These are phyloP conservation scores for Neonectria sp. DNA, from an alignment of 2,329 filamentous ascomycete genomes.

Conservation along the genomic window DNA sequence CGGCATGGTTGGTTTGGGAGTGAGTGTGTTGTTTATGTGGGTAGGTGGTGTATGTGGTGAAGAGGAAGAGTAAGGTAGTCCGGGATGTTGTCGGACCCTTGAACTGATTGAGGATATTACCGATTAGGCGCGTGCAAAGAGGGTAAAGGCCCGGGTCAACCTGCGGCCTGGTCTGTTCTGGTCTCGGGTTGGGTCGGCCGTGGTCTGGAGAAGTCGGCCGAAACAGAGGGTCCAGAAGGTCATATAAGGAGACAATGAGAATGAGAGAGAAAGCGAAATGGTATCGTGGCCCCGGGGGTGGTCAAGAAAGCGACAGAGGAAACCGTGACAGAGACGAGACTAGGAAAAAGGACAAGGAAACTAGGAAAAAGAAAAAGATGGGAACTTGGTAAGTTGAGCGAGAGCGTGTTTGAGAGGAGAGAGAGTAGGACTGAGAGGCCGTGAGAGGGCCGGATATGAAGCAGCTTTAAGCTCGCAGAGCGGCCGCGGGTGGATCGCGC, in stretches of 20 bases:
- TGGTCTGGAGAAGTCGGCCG: constrained; percentile 38
- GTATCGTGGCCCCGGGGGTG: not conserved
- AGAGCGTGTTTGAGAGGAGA: constrained; percentile 46
- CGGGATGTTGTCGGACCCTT: constrained; percentile 27
- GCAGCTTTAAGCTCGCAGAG: constrained; percentile 50
- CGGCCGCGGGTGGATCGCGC: constrained; percentile 43
- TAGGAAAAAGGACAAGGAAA: constrained; percentile 34
- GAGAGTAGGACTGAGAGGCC: constrained; percentile 42
- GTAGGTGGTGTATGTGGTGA: constrained; percentile 7
- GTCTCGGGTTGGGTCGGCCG: constrained; percentile 37
- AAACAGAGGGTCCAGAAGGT: constrained; percentile 29
- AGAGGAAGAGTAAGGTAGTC: constrained; percentile 31
- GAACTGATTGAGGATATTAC: constrained; percentile 42
- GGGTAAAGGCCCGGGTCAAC: constrained; percentile 44
- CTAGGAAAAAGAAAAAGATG: constrained; percentile 44
- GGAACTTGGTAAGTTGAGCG: constrained; percentile 35
- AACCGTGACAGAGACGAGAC: constrained; percentile 47
- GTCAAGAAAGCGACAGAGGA: constrained; percentile 45
- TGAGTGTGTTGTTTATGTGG: constrained; percentile 21
- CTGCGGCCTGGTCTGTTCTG: constrained; percentile 38
- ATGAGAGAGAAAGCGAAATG: constrained; percentile 34
- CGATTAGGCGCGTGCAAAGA: constrained; percentile 45
- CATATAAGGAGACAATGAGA: constrained; percentile 12
- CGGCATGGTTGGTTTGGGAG: constrained; percentile 57
- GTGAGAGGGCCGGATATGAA: constrained; percentile 48